phyloP scores from a whole-genome alignment of 331 rosid species.

The Spiraea crenata region DNA sequence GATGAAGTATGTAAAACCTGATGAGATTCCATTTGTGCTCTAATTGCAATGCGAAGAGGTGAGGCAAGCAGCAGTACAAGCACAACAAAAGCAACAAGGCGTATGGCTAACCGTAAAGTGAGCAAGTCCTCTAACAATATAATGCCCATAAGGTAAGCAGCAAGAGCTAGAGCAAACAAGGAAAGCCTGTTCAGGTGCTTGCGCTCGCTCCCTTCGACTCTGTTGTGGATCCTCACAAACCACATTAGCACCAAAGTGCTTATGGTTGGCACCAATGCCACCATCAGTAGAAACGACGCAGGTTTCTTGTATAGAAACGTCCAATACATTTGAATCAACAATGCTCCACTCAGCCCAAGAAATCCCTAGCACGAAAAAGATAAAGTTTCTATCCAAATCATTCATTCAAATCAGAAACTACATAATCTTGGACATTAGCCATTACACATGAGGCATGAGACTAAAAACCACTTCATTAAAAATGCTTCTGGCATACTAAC shows the following conservation, averaged over 20 bases:
- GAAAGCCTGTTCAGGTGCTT: conserved; percentile 13
- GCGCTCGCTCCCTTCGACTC: conserved; percentile 17
- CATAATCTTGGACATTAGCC: neutral
- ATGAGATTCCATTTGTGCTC: conserved; percentile 32
- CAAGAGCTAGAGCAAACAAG: conserved; percentile 22
- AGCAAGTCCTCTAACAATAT: conserved; percentile 15
- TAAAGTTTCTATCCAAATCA: conserved; percentile 1
- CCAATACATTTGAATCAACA: conserved; percentile 23
- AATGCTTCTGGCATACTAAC: neutral
- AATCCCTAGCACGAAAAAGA: conserved; percentile 22
- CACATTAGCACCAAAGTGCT: conserved; percentile 25
- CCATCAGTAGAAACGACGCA: conserved; percentile 27
- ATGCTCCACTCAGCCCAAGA: conserved; percentile 36
- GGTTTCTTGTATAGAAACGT: conserved; percentile 22
- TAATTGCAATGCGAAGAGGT: conserved; percentile 24
- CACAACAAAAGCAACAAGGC: conserved; percentile 12
- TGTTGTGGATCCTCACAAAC: conserved; percentile 29
- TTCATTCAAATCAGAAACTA: neutral
- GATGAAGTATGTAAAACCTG: conserved; percentile 26
- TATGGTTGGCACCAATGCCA: conserved; percentile 25
- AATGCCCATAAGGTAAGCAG: conserved; percentile 22
- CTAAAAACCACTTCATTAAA: neutral
- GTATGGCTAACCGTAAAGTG: conserved; percentile 5
- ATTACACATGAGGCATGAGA: neutral
- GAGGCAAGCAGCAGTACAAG: conserved; percentile 20